Percentiles rank a stretch among this genome's conserved stretches.
Conservation (phyloP, 306 rosid species). For the Begonia fuchsioides region DNA sequence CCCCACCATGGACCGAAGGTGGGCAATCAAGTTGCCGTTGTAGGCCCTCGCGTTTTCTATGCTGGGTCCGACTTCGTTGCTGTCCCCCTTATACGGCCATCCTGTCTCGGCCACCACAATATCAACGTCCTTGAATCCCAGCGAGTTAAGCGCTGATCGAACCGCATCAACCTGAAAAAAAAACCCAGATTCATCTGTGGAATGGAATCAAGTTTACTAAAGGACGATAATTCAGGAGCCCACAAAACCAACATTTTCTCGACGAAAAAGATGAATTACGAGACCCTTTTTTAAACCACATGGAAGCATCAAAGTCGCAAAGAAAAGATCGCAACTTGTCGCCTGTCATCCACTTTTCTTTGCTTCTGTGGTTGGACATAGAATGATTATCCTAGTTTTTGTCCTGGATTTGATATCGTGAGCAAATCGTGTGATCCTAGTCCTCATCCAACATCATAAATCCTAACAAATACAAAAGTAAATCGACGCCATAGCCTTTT, state of each 20-base stretch:
- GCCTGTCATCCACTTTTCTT: constrained; percentile 14
- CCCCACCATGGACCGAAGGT: constrained; percentile 77
- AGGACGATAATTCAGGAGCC: too few species aligned
- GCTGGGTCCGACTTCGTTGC: constrained; percentile 52
- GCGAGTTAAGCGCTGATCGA: constrained; percentile 47
- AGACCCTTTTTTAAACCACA: too few species aligned
- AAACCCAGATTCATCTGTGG: too few species aligned
- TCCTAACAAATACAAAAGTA: too few species aligned
- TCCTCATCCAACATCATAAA: too few species aligned
- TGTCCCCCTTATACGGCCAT: constrained; percentile 76
- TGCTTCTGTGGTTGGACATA: neutral
- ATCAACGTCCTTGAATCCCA: constrained; percentile 48
- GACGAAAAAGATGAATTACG: too few species aligned
- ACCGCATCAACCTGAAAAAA: constrained; percentile 55
- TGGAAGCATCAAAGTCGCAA: too few species aligned
- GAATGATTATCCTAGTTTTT: neutral
- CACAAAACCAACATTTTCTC: too few species aligned
- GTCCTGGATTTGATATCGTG: neutral
- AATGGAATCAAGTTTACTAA: neutral
- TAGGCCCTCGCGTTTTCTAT: constrained; percentile 80
- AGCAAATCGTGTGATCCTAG: neutral
- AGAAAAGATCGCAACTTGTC: constrained; percentile 23
- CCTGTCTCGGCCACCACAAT: constrained; percentile 91
- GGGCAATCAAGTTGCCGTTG: constrained; percentile 70
- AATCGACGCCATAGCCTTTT: too few species aligned